Percentiles rank a stretch among this genome's conserved stretches.
Conservation (phyloP, 164 flowering plant genomes). For the Umbilicus rupestris region DNA sequence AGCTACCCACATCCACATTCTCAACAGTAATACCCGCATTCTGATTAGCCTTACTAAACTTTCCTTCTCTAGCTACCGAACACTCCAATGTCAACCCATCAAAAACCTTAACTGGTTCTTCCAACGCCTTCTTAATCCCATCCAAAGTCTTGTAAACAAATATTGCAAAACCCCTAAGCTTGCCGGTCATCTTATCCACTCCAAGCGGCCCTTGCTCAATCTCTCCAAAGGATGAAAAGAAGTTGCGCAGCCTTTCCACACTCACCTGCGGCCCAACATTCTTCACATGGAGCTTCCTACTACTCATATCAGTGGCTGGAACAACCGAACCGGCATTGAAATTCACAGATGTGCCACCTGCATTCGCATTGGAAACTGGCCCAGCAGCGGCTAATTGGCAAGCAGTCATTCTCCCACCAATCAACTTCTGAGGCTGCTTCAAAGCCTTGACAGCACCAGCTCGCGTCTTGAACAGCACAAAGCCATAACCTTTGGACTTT, state of each 20-base stretch:
- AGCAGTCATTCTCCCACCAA: conserved; percentile 21
- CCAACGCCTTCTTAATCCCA: conserved; percentile 32
- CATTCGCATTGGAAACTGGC: background rate
- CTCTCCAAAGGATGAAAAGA: conserved; percentile 33
- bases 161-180: conserved; percentile 34
- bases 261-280: conserved; percentile 32
- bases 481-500: conserved; percentile 28
- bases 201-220: conserved; percentile 40
- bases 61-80: conserved; percentile 30
- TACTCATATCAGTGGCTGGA: conserved; percentile 16
- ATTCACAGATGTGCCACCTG: background rate
- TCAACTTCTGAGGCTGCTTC: conserved; percentile 28
- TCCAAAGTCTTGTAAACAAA: conserved; percentile 30
- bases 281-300: conserved; percentile 28
- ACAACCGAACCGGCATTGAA: conserved; percentile 6
- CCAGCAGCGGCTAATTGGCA: conserved; percentile 29
- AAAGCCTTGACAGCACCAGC: conserved; percentile 23
- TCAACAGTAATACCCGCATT: conserved; percentile 7
- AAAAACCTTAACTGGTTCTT: conserved; percentile 37
- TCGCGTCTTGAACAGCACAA: conserved; percentile 24
- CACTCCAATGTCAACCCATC: conserved; percentile 33
- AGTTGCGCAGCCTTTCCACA: conserved; percentile 21
- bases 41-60: background rate
- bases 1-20: conserved; percentile 3
- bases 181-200: conserved; percentile 32